Evolutionary conservation across 2,329 filamentous ascomycete genomes (phyloP).

Genomic region (Ploettnerulaceae sp.): DNA sequence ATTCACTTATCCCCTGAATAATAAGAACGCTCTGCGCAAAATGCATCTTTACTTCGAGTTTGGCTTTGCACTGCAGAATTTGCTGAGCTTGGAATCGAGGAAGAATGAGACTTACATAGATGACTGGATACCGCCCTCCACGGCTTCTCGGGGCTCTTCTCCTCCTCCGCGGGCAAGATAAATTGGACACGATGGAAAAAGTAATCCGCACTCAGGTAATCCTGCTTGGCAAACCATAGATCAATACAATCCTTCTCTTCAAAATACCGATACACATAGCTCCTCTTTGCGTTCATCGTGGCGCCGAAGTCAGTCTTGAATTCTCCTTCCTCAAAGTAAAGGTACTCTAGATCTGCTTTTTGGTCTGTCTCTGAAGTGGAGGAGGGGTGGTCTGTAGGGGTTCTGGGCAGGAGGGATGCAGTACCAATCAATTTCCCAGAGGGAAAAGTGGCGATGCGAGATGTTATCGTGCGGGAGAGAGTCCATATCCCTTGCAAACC

Average conservation of each 20-base stretch:
- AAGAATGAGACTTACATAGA: slow-evolving; percentile 44
- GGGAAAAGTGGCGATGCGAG: slow-evolving; percentile 52
- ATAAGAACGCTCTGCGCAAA: not conserved
- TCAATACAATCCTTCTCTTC: slow-evolving; percentile 55
- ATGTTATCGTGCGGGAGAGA: slow-evolving; percentile 52
- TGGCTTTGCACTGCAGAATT: not conserved
- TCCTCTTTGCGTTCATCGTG: slow-evolving; percentile 28
- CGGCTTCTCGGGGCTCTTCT: not conserved
- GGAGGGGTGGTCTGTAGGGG: slow-evolving; percentile 45
- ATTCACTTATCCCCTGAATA: not conserved
- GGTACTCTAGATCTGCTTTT: slow-evolving; percentile 45
- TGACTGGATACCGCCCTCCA: slow-evolving; percentile 65
- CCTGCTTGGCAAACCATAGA: slow-evolving; percentile 68
- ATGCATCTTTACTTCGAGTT: not conserved
- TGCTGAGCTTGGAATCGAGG: not conserved
- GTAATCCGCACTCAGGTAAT: slow-evolving; percentile 60
- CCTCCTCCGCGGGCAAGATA: slow-evolving; percentile 27
- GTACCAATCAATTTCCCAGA: slow-evolving; percentile 61
- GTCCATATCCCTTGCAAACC: slow-evolving; percentile 67
- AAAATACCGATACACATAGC: slow-evolving; percentile 70
- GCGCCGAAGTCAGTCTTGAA: slow-evolving; percentile 49
- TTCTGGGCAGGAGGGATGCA: slow-evolving; percentile 58
- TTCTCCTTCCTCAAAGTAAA: slow-evolving; percentile 64
- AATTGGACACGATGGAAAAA: slow-evolving; percentile 73
- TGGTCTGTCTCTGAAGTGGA: not conserved